Percentiles rank a stretch among this genome's conserved stretches.
These are phyloP conservation scores for Sarcodon sp. DNA, from an alignment of 768 basidiomycete genomes.

Conservation along the genomic window DNA sequence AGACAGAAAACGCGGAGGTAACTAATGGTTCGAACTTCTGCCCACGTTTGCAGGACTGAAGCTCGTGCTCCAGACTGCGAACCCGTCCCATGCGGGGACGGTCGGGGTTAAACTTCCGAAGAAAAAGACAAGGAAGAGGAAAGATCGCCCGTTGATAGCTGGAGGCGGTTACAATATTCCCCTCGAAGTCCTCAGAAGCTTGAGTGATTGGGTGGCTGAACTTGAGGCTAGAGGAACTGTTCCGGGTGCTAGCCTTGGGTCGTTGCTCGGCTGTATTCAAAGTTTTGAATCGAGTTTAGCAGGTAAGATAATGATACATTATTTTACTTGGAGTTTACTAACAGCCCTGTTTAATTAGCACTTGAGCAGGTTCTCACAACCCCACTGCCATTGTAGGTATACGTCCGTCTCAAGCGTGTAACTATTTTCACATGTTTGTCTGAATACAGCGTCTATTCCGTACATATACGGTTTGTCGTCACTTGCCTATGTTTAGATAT, in stretches of 20 bases:
- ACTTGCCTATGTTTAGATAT: background rate
- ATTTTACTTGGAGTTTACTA: background rate
- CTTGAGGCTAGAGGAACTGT: constrained; percentile 47
- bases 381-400: constrained; percentile 51
- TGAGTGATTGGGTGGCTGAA: constrained; percentile 47
- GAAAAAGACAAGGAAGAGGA: constrained; percentile 2
- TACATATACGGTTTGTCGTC: constrained; percentile 37
- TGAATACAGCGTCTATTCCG: constrained; percentile 39
- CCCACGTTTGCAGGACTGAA: background rate
- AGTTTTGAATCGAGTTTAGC: constrained; percentile 40
- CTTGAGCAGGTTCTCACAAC: constrained; percentile 52
- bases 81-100: constrained; percentile 3
- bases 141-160: constrained; percentile 19
- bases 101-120: background rate
- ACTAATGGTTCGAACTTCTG: background rate
- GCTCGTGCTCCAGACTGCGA: constrained; percentile 1
- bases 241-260: constrained; percentile 41
- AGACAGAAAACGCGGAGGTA: background rate
- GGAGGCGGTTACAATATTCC: constrained; percentile 43
- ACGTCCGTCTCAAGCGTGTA: background rate
- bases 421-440: constrained; percentile 1
- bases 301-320: constrained; percentile 17
- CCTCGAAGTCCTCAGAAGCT: constrained; percentile 36
- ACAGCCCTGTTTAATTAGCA: constrained; percentile 16
- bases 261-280: constrained; percentile 33